Conservation (phyloP, 1,139 yeast genomes). For the Geotrichum aggregatum region DNA sequence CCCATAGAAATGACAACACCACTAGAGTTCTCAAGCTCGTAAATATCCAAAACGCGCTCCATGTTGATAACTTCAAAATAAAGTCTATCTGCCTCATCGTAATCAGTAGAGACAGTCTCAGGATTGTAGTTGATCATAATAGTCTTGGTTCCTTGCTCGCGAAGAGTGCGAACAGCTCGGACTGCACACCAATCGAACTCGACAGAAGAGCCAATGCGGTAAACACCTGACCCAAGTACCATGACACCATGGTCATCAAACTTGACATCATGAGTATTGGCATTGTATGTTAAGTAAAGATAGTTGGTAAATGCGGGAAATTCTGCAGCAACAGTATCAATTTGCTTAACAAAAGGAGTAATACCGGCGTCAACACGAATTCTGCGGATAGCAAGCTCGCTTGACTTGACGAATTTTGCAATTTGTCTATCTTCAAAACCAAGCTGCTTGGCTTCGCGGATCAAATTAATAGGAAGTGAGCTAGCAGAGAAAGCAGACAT, state of each 20-base stretch:
- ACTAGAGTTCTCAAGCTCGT: constrained; percentile 81
- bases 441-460: constrained; percentile 86
- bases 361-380: constrained; percentile 48
- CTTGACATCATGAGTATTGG: constrained; percentile 74
- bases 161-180: constrained; percentile 88
- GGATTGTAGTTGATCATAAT: constrained; percentile 97
- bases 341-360: constrained; percentile 90
- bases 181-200: constrained; percentile 99
- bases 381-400: constrained; percentile 71
- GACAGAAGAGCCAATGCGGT: constrained; percentile 96
- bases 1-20: constrained; percentile 97
- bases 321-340: constrained; percentile 97
- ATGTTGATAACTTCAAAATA: constrained; percentile 92
- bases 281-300: constrained; percentile 93
- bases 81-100: constrained; percentile 94
- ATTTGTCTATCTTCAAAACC: constrained; percentile 96
- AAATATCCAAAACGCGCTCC: constrained; percentile 96
- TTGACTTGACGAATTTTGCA: constrained; percentile 63
- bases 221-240: constrained; percentile 97
- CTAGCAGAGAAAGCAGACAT: constrained; percentile 57
- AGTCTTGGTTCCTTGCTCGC: constrained; percentile 82
- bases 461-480: constrained; percentile 52
- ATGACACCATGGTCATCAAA: constrained; percentile 88
- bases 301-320: constrained; percentile 97
- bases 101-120: constrained; percentile 96